phyloP scores from a whole-genome alignment of 305 asterid species.

The Solanum chacoense region DNA sequence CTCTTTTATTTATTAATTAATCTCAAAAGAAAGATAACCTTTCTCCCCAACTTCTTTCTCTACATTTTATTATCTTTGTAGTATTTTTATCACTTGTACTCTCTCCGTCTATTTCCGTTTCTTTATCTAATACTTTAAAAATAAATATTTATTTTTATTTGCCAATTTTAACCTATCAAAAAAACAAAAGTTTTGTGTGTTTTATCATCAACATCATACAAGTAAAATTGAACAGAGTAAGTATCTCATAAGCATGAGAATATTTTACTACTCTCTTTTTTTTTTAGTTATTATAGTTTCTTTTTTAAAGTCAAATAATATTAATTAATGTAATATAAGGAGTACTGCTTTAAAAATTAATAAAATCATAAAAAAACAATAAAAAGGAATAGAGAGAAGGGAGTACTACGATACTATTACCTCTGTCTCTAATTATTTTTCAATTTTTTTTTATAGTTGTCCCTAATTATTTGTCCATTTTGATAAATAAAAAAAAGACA shows the following conservation, averaged over 20 bases:
- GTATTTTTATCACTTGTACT: neutral
- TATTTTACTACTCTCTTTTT: neutral
- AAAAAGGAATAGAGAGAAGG: too few species aligned
- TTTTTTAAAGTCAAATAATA: too few species aligned
- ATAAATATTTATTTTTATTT: neutral
- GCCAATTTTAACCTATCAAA: rapidly evolving
- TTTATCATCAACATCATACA: neutral
- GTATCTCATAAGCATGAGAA: neutral
- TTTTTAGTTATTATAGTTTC: too few species aligned
- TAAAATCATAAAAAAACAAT: too few species aligned
- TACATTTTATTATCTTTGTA: neutral
- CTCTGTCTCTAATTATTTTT: too few species aligned
- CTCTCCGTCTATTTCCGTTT: neutral
- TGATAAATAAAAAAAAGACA: too few species aligned
- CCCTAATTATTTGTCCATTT: too few species aligned
- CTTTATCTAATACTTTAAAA: neutral
- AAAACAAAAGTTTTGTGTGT: neutral
- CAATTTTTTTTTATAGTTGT: too few species aligned
- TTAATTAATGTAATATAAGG: too few species aligned
- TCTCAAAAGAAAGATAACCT: neutral
- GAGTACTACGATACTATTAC: too few species aligned
- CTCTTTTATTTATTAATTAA: too few species aligned
- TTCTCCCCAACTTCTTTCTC: neutral
- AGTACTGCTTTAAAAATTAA: too few species aligned
- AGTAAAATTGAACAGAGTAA: neutral